These are phyloP conservation scores for Poa pratensis DNA, from an alignment of 176 grass and related monocot genomes.

Conservation along the genomic window DNA sequence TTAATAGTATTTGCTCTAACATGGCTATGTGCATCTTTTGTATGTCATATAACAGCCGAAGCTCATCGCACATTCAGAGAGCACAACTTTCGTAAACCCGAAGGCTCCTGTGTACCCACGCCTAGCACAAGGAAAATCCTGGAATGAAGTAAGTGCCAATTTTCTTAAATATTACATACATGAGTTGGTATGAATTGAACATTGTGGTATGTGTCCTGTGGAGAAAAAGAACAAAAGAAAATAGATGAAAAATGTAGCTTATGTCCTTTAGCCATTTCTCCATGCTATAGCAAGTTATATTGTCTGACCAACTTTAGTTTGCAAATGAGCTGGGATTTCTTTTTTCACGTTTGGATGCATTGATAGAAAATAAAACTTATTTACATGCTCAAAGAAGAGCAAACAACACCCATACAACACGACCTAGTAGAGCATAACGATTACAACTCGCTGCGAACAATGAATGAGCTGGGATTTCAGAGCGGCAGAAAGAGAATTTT, in stretches of 20 bases:
- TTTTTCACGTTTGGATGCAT: no score
- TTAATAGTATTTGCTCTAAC: slow-evolving; percentile 35
- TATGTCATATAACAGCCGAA: slow-evolving; percentile 62
- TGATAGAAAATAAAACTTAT: background rate
- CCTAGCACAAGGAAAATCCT: slow-evolving; percentile 82
- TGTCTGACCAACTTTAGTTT: background rate
- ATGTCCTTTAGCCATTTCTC: background rate
- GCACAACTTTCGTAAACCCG: slow-evolving; percentile 70
- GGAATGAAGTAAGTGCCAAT: slow-evolving; percentile 74
- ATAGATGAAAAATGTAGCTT: background rate
- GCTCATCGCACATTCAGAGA: slow-evolving; percentile 64
- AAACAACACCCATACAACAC: no score
- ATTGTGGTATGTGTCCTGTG: background rate
- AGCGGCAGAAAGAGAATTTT: slow-evolving; percentile 1
- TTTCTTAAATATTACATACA: slow-evolving; percentile 22
- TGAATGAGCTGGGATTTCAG: background rate
- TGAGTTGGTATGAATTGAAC: slow-evolving; percentile 38
- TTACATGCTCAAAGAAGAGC: no score
- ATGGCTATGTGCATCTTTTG: slow-evolving; percentile 12
- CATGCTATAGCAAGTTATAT: background rate
- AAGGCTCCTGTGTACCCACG: slow-evolving; percentile 91
- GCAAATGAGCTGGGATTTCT: background rate
- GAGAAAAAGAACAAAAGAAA: slow-evolving; percentile 4
- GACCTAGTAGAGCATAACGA: no score
- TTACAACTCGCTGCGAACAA: no score